Base-by-base conservation (phyloP, 2,329 filamentous ascomycete genomes). In the Phialophora tarda region DNA sequence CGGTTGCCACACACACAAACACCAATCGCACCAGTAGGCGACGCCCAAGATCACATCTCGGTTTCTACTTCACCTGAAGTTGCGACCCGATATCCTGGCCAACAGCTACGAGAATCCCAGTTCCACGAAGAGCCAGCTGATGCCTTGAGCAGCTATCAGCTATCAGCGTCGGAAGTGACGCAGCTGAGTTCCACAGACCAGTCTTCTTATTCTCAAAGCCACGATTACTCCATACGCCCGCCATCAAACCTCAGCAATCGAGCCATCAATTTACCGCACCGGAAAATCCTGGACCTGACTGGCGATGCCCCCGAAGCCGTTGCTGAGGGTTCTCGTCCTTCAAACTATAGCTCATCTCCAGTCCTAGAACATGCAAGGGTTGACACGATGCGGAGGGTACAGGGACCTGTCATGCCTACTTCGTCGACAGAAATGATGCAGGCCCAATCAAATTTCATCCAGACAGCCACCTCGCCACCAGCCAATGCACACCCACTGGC, bases 281-380 rank as follows among this genome's bases (percentile, higher is more conserved):
- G 70, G 30, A 71, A 57, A 17, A 71, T 72, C 53, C 69, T 73
- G 65, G 71, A 73, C 64, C 48, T 72, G 57, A 72, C 68, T 32
- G 69, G 61, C 17, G 64, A 71, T 38, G 67, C 69, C 56, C 63
- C 69, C 7, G 67, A 72, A 23, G 62, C 60, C 28, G 65, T 69
- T 44, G 62, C 66, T 47, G 67, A 67, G 51, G 26, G 6, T 7
- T 34, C 53, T 34, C 51, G 56, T 12, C 56, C 53, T 12, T 66
- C 64, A 28, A 61, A 65, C 17, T 66, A 70, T 57, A 63, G 58
- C 55, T 64, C 66, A 38, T 67, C 62, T 32, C 71, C 69, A 12
- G 38, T 65, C 5, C 21, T 70, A 11, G 71, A 68, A 62, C 54
- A 69, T 54, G 65, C 64, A 11, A 63, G 64, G 56, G 12, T 63